Percentiles rank a stretch among this genome's conserved stretches.
Evolutionary conservation across 345 rosid species (phyloP).

Genomic region (Pistacia atlantica): DNA sequence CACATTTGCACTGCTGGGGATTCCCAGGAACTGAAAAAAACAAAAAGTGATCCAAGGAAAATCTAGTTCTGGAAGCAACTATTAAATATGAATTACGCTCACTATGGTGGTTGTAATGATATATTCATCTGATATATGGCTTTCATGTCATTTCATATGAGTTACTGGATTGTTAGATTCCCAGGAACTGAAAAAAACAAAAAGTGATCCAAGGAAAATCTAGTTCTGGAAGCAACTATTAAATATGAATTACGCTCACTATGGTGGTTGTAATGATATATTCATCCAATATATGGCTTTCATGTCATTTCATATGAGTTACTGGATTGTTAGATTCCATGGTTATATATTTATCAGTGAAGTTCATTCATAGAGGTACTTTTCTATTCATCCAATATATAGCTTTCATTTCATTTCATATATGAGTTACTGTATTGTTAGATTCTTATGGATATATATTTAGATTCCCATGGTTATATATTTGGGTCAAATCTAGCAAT

Average conservation of each 20-base stretch:
- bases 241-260: conserved; percentile 2
- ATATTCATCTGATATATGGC: neutral
- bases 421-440: too few species aligned
- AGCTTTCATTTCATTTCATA: too few species aligned
- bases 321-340: conserved; percentile 1
- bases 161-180: conserved; percentile 9
- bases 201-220: neutral
- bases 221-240: neutral
- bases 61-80: conserved; percentile 2
- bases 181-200: neutral
- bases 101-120: neutral
- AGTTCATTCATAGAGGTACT: too few species aligned
- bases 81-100: conserved; percentile 4
- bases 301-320: neutral
- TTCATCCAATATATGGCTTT: neutral
- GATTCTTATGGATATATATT: too few species aligned
- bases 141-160: neutral
- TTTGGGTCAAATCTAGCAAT: neutral
- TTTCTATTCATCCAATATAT: too few species aligned
- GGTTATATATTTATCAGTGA: too few species aligned
- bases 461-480: too few species aligned
- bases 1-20: conserved; percentile 5
- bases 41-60: neutral
- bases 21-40: neutral
- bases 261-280: neutral